Percentiles rank a stretch among this genome's conserved stretches.
These are phyloP conservation scores for Takakia lepidozioides DNA, from an alignment of 225 moss, liverwort and hornwort species.

Conservation along the genomic window DNA sequence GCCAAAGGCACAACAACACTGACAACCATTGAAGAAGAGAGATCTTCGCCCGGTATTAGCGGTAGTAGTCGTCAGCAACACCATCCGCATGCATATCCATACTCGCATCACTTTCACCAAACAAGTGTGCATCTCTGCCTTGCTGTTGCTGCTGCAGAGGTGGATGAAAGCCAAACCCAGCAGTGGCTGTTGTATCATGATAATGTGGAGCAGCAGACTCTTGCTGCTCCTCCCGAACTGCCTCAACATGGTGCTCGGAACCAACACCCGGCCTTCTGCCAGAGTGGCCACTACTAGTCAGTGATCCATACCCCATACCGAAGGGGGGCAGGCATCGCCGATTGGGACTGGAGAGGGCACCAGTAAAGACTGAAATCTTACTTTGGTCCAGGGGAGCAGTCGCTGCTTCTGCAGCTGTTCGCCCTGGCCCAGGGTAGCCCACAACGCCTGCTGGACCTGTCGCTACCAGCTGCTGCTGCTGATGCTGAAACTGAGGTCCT, in stretches of 20 bases:
- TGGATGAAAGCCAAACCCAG: slow-evolving; percentile 38
- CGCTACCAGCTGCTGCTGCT: slow-evolving; percentile 34
- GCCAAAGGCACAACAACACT: too few relatives aligned
- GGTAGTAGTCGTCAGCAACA: slow-evolving; percentile 59
- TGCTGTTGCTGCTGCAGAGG: slow-evolving; percentile 46
- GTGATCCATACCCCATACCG: slow-evolving; percentile 36
- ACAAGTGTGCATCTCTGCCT: slow-evolving; percentile 42
- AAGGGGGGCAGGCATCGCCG: slow-evolving; percentile 80
- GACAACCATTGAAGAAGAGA: too few relatives aligned
- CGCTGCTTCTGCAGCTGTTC: slow-evolving; percentile 29
- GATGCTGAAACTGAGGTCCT: slow-evolving; percentile 65
- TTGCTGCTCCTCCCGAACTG: slow-evolving; percentile 48
- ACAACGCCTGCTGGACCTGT: slow-evolving; percentile 7
- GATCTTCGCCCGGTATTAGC: too few relatives aligned
- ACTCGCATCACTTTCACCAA: slow-evolving; percentile 73
- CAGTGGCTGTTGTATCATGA: slow-evolving; percentile 17
- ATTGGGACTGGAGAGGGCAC: slow-evolving; percentile 87
- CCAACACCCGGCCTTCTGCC: slow-evolving; percentile 46
- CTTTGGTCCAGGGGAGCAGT: slow-evolving; percentile 58
- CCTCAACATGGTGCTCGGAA: slow-evolving; percentile 44
- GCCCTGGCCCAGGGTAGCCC: slow-evolving; percentile 37
- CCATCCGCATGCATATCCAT: slow-evolving; percentile 98
- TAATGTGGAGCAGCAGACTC: slow-evolving; percentile 25
- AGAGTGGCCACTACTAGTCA: slow-evolving; percentile 43
- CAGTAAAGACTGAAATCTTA: slow-evolving; percentile 80